Percentiles rank a stretch among this genome's conserved stretches.
These are phyloP conservation scores for Gloeophyllum trabeum DNA, from an alignment of 768 basidiomycete genomes.

Conservation along the genomic window DNA sequence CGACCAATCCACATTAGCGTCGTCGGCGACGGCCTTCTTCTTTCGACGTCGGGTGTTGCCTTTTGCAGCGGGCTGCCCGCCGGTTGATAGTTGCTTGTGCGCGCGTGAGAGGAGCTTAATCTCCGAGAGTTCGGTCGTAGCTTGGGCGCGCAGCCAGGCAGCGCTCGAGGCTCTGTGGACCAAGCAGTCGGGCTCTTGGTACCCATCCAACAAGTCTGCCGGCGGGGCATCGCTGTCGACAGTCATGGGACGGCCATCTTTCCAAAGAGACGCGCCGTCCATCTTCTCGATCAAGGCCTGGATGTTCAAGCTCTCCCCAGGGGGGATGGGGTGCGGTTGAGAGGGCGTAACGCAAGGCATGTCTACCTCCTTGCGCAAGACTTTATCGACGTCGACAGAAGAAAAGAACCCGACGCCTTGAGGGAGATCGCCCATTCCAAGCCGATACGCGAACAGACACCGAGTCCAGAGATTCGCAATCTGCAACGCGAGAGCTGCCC, in stretches of 20 bases:
- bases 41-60: too few species aligned
- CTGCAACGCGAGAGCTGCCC: constrained; percentile 87
- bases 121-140: constrained; percentile 59
- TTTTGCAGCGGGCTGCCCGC: too few species aligned
- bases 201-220: constrained; percentile 34
- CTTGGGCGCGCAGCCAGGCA: constrained; percentile 69
- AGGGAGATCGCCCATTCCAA: constrained; percentile 95
- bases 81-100: too few species aligned
- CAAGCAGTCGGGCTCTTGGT: constrained; percentile 47
- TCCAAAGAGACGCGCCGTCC: constrained; percentile 53
- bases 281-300: constrained; percentile 52
- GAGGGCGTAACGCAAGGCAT: constrained; percentile 95
- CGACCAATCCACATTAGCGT: too few species aligned
- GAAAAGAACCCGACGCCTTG: constrained; percentile 97
- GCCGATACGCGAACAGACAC: constrained; percentile 75
- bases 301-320: constrained; percentile 85
- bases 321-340: constrained; percentile 68
- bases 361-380: constrained; percentile 91
- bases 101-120: constrained; percentile 60
- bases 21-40: too few species aligned
- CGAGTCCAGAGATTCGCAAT: constrained; percentile 96
- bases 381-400: constrained; percentile 85
- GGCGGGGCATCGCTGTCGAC: constrained; percentile 12
- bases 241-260: constrained; percentile 46
- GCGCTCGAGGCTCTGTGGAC: constrained; percentile 51